phyloP scores from a whole-genome alignment of 805 yeast genomes.

The Suhomyces sp. region DNA sequence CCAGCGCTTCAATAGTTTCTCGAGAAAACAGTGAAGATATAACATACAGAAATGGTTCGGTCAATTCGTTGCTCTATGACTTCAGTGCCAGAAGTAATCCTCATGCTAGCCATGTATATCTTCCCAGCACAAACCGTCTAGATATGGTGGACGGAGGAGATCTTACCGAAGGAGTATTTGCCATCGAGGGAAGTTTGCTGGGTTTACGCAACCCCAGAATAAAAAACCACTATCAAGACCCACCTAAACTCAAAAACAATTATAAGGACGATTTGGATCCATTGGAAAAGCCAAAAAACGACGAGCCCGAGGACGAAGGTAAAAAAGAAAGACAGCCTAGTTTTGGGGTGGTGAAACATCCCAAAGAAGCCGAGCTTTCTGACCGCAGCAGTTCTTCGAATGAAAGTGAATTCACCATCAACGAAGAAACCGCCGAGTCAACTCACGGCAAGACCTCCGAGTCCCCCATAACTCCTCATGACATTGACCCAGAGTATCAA shows the following conservation, averaged over 20 bases:
- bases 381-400: constrained; percentile 5
- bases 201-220: constrained; percentile 27
- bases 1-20: constrained; percentile 20
- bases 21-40: neutral
- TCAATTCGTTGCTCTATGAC: constrained; percentile 23
- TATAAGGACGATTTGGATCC: neutral
- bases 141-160: constrained; percentile 27
- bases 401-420: constrained; percentile 13
- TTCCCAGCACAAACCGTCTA: constrained; percentile 17
- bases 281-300: neutral
- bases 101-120: constrained; percentile 11
- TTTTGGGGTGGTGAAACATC: constrained; percentile 10
- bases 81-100: constrained; percentile 14
- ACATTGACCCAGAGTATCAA: constrained; percentile 16
- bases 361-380: constrained; percentile 1
- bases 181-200: constrained; percentile 16
- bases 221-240: constrained; percentile 25
- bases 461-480: neutral
- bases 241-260: neutral
- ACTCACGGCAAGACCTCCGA: neutral
- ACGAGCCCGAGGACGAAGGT: neutral
- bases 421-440: constrained; percentile 3
- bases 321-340: constrained; percentile 15
- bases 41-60: constrained; percentile 19
- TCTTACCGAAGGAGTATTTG: constrained; percentile 18